phyloP scores from a whole-genome alignment of 495 filamentous ascomycete genomes.

The Sordaria brevicollis region DNA sequence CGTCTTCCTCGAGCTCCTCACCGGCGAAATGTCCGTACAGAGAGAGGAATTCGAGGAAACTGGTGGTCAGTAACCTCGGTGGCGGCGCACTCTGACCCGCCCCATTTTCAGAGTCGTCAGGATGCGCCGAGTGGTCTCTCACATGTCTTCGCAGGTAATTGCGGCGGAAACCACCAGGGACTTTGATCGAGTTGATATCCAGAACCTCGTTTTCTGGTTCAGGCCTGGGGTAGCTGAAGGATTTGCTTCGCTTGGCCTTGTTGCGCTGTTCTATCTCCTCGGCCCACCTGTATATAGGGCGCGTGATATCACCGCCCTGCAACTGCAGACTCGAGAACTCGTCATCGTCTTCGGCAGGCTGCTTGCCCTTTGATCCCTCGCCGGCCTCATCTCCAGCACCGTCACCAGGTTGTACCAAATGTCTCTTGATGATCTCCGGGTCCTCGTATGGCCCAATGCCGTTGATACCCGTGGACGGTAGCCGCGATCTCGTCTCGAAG shows the following conservation, averaged over 20 bases:
- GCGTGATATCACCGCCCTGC: slow-evolving; percentile 88
- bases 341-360: slow-evolving; percentile 44
- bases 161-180: slow-evolving; percentile 86
- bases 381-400: slow-evolving; percentile 27
- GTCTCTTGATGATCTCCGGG: slow-evolving; percentile 68
- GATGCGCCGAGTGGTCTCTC: slow-evolving; percentile 40
- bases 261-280: slow-evolving; percentile 62
- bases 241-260: slow-evolving; percentile 62
- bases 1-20: slow-evolving; percentile 90
- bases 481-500: slow-evolving; percentile 52
- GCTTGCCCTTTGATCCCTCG: slow-evolving; percentile 38
- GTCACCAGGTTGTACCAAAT: slow-evolving; percentile 62
- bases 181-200: slow-evolving; percentile 77
- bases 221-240: slow-evolving; percentile 68
- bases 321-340: slow-evolving; percentile 88
- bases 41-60: slow-evolving; percentile 89
- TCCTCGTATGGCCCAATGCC: slow-evolving; percentile 54
- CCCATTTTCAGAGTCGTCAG: slow-evolving; percentile 35
- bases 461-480: slow-evolving; percentile 20
- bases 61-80: slow-evolving; percentile 68
- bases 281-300: slow-evolving; percentile 89
- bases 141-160: slow-evolving; percentile 69
- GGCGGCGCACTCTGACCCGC: slow-evolving; percentile 28
- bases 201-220: slow-evolving; percentile 67
- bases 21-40: slow-evolving; percentile 96